A percentile compares a stretch with the other conserved stretches of the same genome.
Conservation (phyloP, 2,329 filamentous ascomycete genomes). For the Onygenales sp. region DNA sequence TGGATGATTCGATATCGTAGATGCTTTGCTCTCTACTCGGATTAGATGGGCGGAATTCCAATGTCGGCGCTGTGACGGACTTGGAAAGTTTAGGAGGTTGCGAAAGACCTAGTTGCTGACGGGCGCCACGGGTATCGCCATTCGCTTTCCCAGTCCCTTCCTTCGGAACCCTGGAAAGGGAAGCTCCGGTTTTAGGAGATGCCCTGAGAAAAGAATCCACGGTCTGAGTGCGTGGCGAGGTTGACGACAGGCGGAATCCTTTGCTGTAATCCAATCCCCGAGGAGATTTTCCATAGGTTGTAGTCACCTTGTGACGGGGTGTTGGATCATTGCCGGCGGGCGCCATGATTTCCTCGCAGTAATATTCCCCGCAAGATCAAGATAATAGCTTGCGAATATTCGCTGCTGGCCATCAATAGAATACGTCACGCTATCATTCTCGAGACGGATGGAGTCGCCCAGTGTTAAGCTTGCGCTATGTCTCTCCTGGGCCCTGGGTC, state of each 20-base stretch:
- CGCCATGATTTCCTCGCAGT: not conserved
- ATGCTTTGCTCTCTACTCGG: constrained; percentile 4
- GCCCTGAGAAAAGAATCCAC: not conserved
- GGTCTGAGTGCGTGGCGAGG: not conserved
- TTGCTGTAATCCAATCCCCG: constrained; percentile 2
- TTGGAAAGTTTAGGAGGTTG: not conserved
- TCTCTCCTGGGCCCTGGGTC: not conserved
- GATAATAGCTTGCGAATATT: too few species aligned
- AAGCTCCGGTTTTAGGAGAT: not conserved
- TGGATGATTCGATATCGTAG: constrained; percentile 20
- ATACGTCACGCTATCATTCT: not conserved
- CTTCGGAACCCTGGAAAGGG: not conserved
- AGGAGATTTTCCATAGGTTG: constrained; percentile 11
- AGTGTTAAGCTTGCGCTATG: not conserved
- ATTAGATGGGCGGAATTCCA: not conserved
- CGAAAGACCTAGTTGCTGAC: not conserved
- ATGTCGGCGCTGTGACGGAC: not conserved
- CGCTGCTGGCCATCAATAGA: not conserved
- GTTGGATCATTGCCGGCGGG: constrained; percentile 4
- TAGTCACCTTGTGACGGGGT: constrained; percentile 8
- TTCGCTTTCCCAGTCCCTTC: not conserved
- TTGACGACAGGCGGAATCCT: not conserved
- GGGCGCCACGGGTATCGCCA: not conserved
- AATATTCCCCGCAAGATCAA: not conserved
- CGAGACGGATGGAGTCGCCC: not conserved